Evolutionary conservation across 768 basidiomycete species (phyloP).

Genomic region (Lepiota brunneoincarnata): DNA sequence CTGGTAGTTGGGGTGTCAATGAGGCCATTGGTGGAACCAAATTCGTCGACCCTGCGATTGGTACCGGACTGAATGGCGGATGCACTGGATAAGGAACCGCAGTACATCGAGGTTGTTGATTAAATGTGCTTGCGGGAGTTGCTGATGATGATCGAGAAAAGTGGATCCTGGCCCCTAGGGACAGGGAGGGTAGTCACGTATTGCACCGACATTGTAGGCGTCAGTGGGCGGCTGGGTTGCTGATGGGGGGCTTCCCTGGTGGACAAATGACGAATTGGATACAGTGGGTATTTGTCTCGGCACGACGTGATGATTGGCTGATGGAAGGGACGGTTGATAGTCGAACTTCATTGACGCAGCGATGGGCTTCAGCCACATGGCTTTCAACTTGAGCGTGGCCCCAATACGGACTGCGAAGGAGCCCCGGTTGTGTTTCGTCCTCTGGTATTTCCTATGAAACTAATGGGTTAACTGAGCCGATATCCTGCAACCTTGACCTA

Average conservation of each 20-base stretch:
- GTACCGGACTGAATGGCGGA: no score
- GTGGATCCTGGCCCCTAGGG: slow-evolving; percentile 21
- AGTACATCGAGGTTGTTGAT: slow-evolving; percentile 3
- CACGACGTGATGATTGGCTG: slow-evolving; percentile 15
- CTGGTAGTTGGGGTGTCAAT: slow-evolving; percentile 21
- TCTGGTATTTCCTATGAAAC: slow-evolving; percentile 71
- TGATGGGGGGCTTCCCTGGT: not conserved
- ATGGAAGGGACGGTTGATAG: slow-evolving; percentile 39
- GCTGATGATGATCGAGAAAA: slow-evolving; percentile 23
- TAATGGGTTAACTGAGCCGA: not conserved
- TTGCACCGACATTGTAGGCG: not conserved
- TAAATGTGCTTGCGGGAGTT: not conserved
- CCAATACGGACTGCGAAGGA: slow-evolving; percentile 69
- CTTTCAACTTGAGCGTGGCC: slow-evolving; percentile 61
- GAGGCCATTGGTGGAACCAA: slow-evolving; percentile 29
- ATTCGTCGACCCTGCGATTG: slow-evolving; percentile 33
- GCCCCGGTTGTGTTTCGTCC: slow-evolving; percentile 77
- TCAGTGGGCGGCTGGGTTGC: not conserved
- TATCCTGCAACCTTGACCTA: slow-evolving; percentile 20
- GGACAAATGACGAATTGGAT: not conserved
- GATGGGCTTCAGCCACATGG: slow-evolving; percentile 62
- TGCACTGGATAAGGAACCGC: slow-evolving; percentile 8
- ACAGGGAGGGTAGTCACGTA: not conserved
- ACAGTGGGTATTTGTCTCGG: slow-evolving; percentile 10
- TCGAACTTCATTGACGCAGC: slow-evolving; percentile 48